Evolutionary conservation across 345 rosid species (phyloP).

Genomic region (Citrus australasica): DNA sequence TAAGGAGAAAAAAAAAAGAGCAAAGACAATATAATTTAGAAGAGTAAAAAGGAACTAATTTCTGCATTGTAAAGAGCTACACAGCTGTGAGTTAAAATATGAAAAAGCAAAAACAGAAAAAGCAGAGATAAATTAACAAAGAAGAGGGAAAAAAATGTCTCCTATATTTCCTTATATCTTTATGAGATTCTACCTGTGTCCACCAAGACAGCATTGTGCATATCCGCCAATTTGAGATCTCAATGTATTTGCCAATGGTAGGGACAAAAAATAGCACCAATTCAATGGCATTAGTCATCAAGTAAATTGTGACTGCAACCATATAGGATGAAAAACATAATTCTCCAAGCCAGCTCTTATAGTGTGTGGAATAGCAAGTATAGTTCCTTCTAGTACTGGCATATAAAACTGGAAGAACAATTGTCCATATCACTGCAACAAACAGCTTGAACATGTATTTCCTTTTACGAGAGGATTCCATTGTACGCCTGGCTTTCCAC

Average conservation of each 20-base stretch:
- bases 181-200: constrained; percentile 57
- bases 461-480: constrained; percentile 56
- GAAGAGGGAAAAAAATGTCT: background rate
- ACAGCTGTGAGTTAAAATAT: background rate
- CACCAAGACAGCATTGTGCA: constrained; percentile 67
- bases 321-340: constrained; percentile 81
- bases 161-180: background rate
- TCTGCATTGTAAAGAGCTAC: background rate
- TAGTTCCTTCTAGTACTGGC: constrained; percentile 74
- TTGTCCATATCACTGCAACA: constrained; percentile 70
- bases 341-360: constrained; percentile 76
- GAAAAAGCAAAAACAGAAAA: background rate
- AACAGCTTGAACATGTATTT: constrained; percentile 67
- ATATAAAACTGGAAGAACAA: constrained; percentile 74
- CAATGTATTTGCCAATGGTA: constrained; percentile 70
- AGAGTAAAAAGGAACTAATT: background rate
- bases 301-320: constrained; percentile 74
- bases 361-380: constrained; percentile 59
- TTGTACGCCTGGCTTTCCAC: constrained; percentile 74
- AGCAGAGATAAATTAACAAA: background rate
- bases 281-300: constrained; percentile 65
- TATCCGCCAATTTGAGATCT: constrained; percentile 66
- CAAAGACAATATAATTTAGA: background rate
- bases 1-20: background rate
- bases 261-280: constrained; percentile 88